These are phyloP conservation scores for Kandelia obovata DNA, from an alignment of 345 rosid genomes.

Conservation along the genomic window DNA sequence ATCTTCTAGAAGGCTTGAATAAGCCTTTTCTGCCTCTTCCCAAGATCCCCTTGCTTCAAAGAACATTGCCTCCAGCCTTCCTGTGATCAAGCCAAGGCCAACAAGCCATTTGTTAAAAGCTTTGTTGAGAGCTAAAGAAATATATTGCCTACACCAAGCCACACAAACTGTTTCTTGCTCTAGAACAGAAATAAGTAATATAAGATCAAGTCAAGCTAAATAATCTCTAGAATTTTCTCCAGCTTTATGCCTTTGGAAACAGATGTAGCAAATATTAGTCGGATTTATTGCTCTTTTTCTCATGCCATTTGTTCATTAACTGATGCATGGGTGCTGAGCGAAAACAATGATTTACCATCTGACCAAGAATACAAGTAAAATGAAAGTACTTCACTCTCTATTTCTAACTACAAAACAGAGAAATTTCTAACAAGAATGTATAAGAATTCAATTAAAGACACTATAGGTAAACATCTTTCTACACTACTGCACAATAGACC, in stretches of 20 bases:
- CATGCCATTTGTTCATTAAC: no score
- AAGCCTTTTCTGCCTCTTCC: constrained; percentile 88
- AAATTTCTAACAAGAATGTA: background rate
- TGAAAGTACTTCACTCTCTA: no score
- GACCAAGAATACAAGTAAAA: no score
- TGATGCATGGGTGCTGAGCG: no score
- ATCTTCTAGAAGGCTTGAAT: constrained; percentile 79
- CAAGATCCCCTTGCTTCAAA: constrained; percentile 92
- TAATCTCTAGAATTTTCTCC: no score
- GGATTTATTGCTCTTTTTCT: no score
- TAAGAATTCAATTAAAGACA: background rate
- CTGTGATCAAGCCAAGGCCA: constrained; percentile 34
- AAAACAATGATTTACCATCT: no score
- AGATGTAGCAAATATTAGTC: no score
- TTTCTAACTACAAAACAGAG: background rate
- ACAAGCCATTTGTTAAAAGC: constrained; percentile 9
- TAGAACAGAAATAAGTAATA: no score
- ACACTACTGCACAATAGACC: no score
- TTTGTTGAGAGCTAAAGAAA: background rate
- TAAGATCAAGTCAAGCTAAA: no score
- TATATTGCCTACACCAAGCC: background rate
- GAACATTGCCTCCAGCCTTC: constrained; percentile 73
- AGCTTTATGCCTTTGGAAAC: no score
- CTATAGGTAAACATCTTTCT: background rate
- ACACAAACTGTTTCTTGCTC: background rate